Conservation (phyloP, 768 basidiomycete genomes). For the Multifurca ochricompacta region DNA sequence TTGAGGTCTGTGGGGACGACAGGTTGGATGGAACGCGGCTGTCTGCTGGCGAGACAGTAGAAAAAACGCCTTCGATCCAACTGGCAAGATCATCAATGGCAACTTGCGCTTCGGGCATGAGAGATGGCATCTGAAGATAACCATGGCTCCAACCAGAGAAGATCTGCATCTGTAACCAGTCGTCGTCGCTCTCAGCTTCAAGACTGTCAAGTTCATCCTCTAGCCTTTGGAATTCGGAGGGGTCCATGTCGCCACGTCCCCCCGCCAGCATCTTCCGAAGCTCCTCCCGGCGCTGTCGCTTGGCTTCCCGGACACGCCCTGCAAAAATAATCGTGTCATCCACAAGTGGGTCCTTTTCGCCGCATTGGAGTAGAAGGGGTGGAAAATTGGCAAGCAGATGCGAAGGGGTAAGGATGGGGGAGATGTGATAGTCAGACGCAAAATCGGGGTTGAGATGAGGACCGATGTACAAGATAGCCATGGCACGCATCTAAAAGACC, state of each 20-base stretch:
- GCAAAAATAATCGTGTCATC: constrained; percentile 98
- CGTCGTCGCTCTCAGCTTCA: constrained; percentile 69
- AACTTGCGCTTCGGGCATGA: constrained; percentile 76
- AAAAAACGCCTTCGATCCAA: constrained; percentile 84
- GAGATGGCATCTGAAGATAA: constrained; percentile 86
- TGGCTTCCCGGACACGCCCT: constrained; percentile 91
- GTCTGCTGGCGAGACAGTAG: constrained; percentile 8
- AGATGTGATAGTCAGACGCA: constrained; percentile 90
- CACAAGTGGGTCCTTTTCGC: constrained; percentile 90
- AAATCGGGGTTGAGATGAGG: constrained; percentile 93
- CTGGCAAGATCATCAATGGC: constrained; percentile 79
- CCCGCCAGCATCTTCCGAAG: constrained; percentile 49
- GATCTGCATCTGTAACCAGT: constrained; percentile 91
- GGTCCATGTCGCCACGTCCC: constrained; percentile 56
- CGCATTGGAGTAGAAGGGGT: constrained; percentile 87
- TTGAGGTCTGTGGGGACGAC: constrained; percentile 4
- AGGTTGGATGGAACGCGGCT: neutral
- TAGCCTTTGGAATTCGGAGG: constrained; percentile 28
- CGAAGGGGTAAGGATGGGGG: constrained; percentile 84
- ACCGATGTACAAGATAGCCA: constrained; percentile 96
- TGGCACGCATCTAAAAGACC: constrained; percentile 82
- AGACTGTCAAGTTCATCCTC: constrained; percentile 49
- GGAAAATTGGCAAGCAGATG: constrained; percentile 88
- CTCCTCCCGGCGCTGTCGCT: constrained; percentile 71
- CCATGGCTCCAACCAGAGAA: constrained; percentile 98